Percentiles rank a stretch among this genome's conserved stretches.
Evolutionary conservation across 129 eudicot species (phyloP).

Genomic region (Solidago caesia): DNA sequence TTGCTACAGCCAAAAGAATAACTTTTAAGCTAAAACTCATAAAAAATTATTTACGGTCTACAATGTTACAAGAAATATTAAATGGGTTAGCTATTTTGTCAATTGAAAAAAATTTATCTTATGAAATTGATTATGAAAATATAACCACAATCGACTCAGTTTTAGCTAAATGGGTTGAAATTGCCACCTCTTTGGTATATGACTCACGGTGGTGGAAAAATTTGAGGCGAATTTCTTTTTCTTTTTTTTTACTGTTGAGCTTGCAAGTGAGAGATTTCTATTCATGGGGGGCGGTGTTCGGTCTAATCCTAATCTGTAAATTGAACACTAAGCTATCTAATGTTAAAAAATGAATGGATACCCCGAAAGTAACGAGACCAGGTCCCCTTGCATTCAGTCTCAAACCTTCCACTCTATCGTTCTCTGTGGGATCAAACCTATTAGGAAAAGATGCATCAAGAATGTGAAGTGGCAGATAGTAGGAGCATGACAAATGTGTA

Average conservation of each 20-base stretch:
- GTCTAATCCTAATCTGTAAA: background rate
- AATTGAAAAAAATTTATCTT: too few species aligned
- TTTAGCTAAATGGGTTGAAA: background rate
- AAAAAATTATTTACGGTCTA: too few species aligned
- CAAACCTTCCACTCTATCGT: slow-evolving; percentile 92
- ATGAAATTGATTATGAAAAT: background rate
- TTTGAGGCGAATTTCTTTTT: too few species aligned
- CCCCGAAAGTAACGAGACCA: slow-evolving; percentile 94
- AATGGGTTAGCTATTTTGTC: too few species aligned
- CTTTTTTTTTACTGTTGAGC: background rate
- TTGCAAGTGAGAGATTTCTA: slow-evolving; percentile 9
- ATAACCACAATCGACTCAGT: background rate
- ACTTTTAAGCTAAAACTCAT: too few species aligned
- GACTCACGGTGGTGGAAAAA: background rate
- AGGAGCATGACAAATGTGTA: background rate
- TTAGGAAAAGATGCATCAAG: slow-evolving; percentile 8
- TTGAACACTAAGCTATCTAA: background rate
- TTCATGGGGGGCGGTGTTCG: background rate
- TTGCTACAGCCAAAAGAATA: too few species aligned
- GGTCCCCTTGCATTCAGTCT: slow-evolving; percentile 98
- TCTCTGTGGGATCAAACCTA: slow-evolving; percentile 99
- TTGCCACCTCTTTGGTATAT: background rate
- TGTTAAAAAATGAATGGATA: slow-evolving; percentile 28
- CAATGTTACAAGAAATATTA: too few species aligned
- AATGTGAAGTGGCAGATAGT: background rate